Evolutionary conservation across 768 basidiomycete species (phyloP), one percentile per base, ranked within the genome.

Genomic region (Rhizopogon rudus): DNA sequence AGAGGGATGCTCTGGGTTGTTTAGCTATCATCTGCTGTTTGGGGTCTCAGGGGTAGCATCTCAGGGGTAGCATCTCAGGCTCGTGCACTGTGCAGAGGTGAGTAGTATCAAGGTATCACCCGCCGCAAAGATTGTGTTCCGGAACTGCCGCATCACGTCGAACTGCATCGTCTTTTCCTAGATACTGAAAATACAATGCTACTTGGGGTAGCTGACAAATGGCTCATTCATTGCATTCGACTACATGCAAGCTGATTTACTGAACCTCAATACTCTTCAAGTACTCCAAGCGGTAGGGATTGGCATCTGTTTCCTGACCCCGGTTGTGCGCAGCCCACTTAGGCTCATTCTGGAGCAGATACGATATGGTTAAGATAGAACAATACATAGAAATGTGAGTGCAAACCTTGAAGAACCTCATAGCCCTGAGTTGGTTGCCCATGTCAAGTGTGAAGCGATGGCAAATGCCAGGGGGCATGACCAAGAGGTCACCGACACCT

Each of bases 361-460:
- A 22, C 37, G 29, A 25, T 33, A 33, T 41, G 25, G 25, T 48
- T 33, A 50, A 22, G 25, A 28, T 12, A 33, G 22, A 22, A 28
- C 44, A 22, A 25, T 25, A 25, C 25, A 25, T 25, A 25, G 25
- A 25, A 25, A 25, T 8, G n/a, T 35, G 22, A 52, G 28, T 20
- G 59, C 68, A 17, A 42, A 88, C 91, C 81, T 92, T 84, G 83
- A 95, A 95, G 48, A 96, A 75, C 7, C 93, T 79, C 68, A 93
- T 74, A 1, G 87, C 86, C 62, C 83, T 81, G 70, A 92, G 83
- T 22, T 74, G 75, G 68, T 95, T 81, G 37, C 64, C 67, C 59
- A 81, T 77, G 65, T 94, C 92, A n/a, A 95, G 81, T 0, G 88
- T 93, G 74, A 96, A 96, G 42, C 93, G 86, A 71, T 97, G 93